Base-by-base conservation (phyloP, 352 stramenopile genomes). In the Pythium chondricola region DNA sequence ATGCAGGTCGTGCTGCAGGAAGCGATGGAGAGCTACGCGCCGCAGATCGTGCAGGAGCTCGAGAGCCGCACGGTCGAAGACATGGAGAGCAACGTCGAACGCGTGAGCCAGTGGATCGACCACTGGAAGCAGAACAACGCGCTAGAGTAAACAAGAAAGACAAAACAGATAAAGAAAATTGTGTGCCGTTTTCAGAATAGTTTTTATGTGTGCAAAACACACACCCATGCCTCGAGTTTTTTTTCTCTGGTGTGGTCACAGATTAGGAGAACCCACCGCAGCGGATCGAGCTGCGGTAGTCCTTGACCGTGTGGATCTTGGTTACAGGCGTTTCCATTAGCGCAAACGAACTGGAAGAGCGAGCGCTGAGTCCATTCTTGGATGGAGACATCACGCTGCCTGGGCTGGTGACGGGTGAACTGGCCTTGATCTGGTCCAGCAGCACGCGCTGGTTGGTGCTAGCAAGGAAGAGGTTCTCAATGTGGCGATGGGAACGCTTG, bases 1-100 rank as follows among this genome's bases (percentile, higher is more conserved):
- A 99, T 99, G 95, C 87, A 95, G 67, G 89, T 98, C 8, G 88
- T 99, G 43, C 65, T 98, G 10, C 95, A 99, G 46, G 96, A 99
- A 48, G 95, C 95, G 18, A 68, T 71, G 20, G 95, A 98, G 68
- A 92, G 76, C 38, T 99, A 98, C 69, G 87, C 83, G 20, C 32
- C 65, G 1, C 87, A 97, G 55, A 98, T 98, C 61, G 94, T 99
- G 20, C 92, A 98, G 58, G 94, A 97, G 62, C 69, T 98, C 17
- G 50, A 72, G 27, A 98, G 88, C 48, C 91, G 97, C 59, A 98
- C 85, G 30, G 72, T 97, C 6, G 91, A 98, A 36, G 95, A 98
- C 46, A 96, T 98, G 85, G 93, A 98, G 38, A 79, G 53, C 50
- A 98, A 98, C 77, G 75, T 98, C 9, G 74, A 95, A 42, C 83